Evolutionary conservation across 1,284 basidiomycete species (phyloP).

Genomic region (Fomitopsis pinicola): DNA sequence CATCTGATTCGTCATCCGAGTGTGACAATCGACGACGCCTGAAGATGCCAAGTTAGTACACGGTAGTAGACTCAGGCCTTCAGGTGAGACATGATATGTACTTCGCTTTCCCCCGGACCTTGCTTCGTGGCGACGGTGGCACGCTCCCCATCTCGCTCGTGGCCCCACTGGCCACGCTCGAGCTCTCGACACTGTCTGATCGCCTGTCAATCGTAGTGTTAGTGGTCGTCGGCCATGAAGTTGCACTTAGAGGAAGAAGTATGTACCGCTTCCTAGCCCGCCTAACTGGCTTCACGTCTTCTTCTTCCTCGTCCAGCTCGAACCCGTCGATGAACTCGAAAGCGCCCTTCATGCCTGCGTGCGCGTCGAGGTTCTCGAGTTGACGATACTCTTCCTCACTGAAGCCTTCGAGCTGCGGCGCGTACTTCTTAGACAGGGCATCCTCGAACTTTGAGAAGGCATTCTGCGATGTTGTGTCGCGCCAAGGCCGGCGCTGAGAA

Average conservation of each 20-base stretch:
- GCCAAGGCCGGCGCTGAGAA: constrained; percentile 64
- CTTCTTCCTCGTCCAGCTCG: constrained; percentile 44
- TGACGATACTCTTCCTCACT: constrained; percentile 68
- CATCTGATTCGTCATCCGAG: constrained; percentile 41
- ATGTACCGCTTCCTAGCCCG: constrained; percentile 31
- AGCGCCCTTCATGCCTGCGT: constrained; percentile 42
- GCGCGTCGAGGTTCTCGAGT: constrained; percentile 35
- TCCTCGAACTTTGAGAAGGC: constrained; percentile 66
- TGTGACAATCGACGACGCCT: constrained; percentile 37
- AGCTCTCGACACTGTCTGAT: constrained; percentile 32
- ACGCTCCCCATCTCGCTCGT: constrained; percentile 26
- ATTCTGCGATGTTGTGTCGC: constrained; percentile 68
- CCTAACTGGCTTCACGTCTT: constrained; percentile 36
- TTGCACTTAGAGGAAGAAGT: background rate
- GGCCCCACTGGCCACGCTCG: constrained; percentile 20
- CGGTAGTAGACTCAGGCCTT: background rate
- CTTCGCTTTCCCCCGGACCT: constrained; percentile 24
- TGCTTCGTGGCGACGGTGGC: constrained; percentile 19
- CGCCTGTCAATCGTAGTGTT: constrained; percentile 18
- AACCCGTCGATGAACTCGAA: constrained; percentile 65
- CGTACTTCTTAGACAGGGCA: constrained; percentile 54
- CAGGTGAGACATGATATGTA: constrained; percentile 13
- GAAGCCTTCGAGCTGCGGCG: constrained; percentile 55
- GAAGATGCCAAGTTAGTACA: constrained; percentile 2
- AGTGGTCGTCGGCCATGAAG: too few species aligned